Evolutionary conservation across 495 filamentous ascomycete genomes (phyloP), one percentile per base, ranked within the genome.

Genomic region (Penicillium canescens): DNA sequence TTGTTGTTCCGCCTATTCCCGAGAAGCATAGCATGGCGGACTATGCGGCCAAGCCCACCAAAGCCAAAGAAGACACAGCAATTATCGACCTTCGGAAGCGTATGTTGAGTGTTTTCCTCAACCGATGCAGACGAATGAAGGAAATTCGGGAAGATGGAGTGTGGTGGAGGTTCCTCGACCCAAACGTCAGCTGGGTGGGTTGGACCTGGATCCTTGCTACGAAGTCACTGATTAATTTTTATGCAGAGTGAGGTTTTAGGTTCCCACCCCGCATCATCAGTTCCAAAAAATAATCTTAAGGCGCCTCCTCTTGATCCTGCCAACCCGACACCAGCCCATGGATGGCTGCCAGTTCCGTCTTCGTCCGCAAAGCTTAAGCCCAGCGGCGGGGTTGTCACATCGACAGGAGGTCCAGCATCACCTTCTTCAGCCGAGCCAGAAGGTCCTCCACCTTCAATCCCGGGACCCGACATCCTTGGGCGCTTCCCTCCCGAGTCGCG

Each of bases 1-100:
- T 98, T 33, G 86, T 98, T 55, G 89, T 98, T 46, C 94, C 94
- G 1, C 94, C 94, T 2, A 98, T 98, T 57, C 94, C 94, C 8
- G 94, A 98, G 73, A 98, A 98, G 69, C 94, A 98, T 66, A 91
- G 90, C 47, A 93, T 98, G 87, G 93, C 94, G 42, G 94, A 98
- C 65, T 98, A 98, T 68, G 94, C 94, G 21, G 92, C 95, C 16
- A 96, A 96, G 58, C 94, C 94, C 0, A 97, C 94, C 26, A 96
- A 92, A 66, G 94, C 94, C 24, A 98, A 97, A 70, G 94, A 98
- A 71, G 95, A 98, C 68, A 86, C 89, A 28, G 87, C 89, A 54
- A 98, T 97, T 40, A 98, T 98, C 52, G 94, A 98, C 56, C 78
- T 96, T 36, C 83, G 94, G 46, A 97, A 97, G 68, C 87, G 94